phyloP scores from a whole-genome alignment of 1,139 yeast genomes.

The Taphrina wiesneri region DNA sequence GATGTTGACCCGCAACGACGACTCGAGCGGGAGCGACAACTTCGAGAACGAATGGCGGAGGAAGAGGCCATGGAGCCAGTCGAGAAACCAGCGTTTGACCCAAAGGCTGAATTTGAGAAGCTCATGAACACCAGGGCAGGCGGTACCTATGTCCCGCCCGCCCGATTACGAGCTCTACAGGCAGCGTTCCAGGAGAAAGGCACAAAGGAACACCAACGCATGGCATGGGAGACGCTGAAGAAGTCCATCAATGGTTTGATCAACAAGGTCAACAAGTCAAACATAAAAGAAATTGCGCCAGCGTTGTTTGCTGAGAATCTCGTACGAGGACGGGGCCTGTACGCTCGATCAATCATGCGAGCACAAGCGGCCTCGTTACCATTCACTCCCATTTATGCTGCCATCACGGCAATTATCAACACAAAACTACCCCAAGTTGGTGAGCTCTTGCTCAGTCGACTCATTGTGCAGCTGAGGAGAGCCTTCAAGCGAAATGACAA shows the following conservation, averaged over 20 bases:
- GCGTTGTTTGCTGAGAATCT: constrained; percentile 59
- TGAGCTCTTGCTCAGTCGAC: constrained; percentile 55
- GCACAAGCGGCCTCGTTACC: constrained; percentile 52
- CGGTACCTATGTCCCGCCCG: constrained; percentile 58
- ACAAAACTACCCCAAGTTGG: constrained; percentile 73
- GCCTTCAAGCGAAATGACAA: constrained; percentile 56
- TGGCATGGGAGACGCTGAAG: constrained; percentile 59
- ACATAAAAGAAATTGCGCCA: constrained; percentile 53
- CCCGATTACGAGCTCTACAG: constrained; percentile 51
- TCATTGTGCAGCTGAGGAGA: constrained; percentile 62
- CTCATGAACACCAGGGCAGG: constrained; percentile 50
- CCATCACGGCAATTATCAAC: constrained; percentile 62
- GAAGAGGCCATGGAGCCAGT: constrained; percentile 33
- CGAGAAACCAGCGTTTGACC: constrained; percentile 40
- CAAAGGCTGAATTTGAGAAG: constrained; percentile 48
- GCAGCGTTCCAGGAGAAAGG: constrained; percentile 47
- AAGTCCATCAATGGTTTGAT: constrained; percentile 54
- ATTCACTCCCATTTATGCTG: constrained; percentile 57
- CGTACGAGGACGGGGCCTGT: constrained; percentile 60
- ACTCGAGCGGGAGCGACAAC: constrained; percentile 43
- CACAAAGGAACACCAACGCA: constrained; percentile 52
- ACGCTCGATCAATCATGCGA: constrained; percentile 60
- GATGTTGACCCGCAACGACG: constrained; percentile 44
- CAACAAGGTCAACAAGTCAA: constrained; percentile 52
- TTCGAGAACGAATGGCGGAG: constrained; percentile 39